Evolutionary conservation across 2,329 filamentous ascomycete genomes (phyloP).

Genomic region (Aureobasidium sp.): DNA sequence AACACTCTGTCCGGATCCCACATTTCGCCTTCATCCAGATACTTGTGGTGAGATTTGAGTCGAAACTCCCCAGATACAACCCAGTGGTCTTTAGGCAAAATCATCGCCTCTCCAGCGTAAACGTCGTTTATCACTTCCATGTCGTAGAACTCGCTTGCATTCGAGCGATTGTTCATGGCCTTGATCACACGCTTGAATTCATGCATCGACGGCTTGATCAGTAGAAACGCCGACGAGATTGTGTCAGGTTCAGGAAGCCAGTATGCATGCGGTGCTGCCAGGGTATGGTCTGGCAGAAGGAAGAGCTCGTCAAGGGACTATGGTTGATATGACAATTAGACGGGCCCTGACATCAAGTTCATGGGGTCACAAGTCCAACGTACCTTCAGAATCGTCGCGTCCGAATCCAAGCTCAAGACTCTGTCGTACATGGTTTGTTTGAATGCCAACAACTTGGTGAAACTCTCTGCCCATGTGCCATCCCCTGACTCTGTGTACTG

Average conservation of each 20-base stretch:
- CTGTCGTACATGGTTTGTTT: slow-evolving; percentile 55
- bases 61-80: slow-evolving; percentile 58
- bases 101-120: slow-evolving; percentile 49
- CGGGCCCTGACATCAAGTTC: background rate
- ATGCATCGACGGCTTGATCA: slow-evolving; percentile 49
- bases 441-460: slow-evolving; percentile 61
- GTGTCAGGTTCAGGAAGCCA: slow-evolving; percentile 46
- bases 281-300: slow-evolving; percentile 49
- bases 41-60: slow-evolving; percentile 41
- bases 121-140: slow-evolving; percentile 61
- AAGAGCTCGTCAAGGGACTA: slow-evolving; percentile 64
- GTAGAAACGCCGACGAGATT: slow-evolving; percentile 44
- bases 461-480: slow-evolving; percentile 54
- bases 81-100: slow-evolving; percentile 57
- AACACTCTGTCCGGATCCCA: slow-evolving; percentile 53
- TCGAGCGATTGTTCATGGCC: slow-evolving; percentile 20
- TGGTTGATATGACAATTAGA: background rate
- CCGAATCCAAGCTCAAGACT: slow-evolving; percentile 52
- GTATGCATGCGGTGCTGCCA: slow-evolving; percentile 63
- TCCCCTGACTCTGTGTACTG: slow-evolving; percentile 24
- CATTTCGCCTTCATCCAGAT: slow-evolving; percentile 34
- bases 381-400: slow-evolving; percentile 47
- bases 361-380: background rate
- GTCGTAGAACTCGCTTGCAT: slow-evolving; percentile 42
- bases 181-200: slow-evolving; percentile 40